Evolutionary conservation across 2,329 filamentous ascomycete genomes (phyloP), one percentile per base, ranked within the genome.

Genomic region (Lasiodiplodia sp.): DNA sequence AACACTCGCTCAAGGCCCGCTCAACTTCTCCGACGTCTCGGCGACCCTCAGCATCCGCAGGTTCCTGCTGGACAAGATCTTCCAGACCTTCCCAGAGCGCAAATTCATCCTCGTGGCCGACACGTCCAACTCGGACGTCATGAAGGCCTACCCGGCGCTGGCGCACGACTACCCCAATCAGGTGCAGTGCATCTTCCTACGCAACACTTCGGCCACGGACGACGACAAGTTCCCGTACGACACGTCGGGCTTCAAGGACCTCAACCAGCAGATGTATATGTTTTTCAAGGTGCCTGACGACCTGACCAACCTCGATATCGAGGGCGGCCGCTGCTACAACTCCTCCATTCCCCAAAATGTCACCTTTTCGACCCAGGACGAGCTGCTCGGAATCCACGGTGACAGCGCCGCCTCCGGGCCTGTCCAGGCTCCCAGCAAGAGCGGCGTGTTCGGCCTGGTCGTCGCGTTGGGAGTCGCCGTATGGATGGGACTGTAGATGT

Each of bases 101-200:
- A 92, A 91, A 72, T 94, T 94, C 75, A 86, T 94, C 69, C 85
- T 94, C 11, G 82, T 94, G 2, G 92, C 89, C 38, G 92, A 94
- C 75, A 94, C 91, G 0, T 89, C 87, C 69, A 94, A 94, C 81
- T 86, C 86, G 38, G 92, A 94, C 75, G 87, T 94, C 51, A 93
- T 94, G 91, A 63, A 31, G 66, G 89, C 84, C 66, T 86, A 86
- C 69, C 85, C 85, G 0, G 82, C 85, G 67, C 81, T 94, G 76
- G 91, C 85, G 7, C 86, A 84, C 58, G 85, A 91, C 69, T 91
- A 88, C 74, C 91, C 91, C 0, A 85, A 85, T 18, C 91, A 93
- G 75, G 90, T 94, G 4, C 89, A 91, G 73, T 94, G 92, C 78
- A 94, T 94, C 73, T 87, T 92, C 72, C 81, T 95, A 25, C 87